Base-by-base conservation (phyloP, 495 filamentous ascomycete genomes). In the Echria macrotheca region DNA sequence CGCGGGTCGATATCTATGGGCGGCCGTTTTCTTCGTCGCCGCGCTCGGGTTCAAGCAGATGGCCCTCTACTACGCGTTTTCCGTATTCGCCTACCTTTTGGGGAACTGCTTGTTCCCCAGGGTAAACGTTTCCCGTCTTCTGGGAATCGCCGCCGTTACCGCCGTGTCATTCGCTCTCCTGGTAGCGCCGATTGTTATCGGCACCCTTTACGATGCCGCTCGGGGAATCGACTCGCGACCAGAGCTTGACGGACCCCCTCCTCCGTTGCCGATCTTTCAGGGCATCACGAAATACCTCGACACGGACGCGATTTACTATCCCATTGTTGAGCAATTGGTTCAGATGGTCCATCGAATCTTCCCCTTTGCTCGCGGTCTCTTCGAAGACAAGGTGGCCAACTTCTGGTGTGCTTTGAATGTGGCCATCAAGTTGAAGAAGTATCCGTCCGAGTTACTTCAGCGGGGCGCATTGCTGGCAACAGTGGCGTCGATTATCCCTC, bases 361-460 rank as follows among this genome's bases (percentile, higher is more conserved):
- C 58, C 93, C 93, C 5, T 97, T 98, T 57, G 81, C 89, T 10
- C 82, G 93, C 22, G 93, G 93, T 15, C 73, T 97, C 22, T 98
- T 96, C 60, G 93, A 98, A 70, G 93, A 97, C 71, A 98, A 98
- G 65, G 93, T 98, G 25, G 93, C 93, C 52, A 98, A 98, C 57
- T 81, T 95, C 58, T 98, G 93, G 93, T 98, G 93, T 63, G 83
- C 89, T 11, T 71, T 90, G 42, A 91, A 97, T 65, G 82, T 91
- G 1, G 72, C 91, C 39, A 74, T 95, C 69, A 98, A 97, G 68
- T 78, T 96, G 31, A 77, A 84, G 49, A 70, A 80, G 33, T 87
- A 85, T 38, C 80, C 83, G 6, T 52, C 77, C 10, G 71, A 75
- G 4, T 54, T 87, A 9, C 75, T 97, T 17, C 88, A 95, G 61